Base-by-base conservation (phyloP, 768 basidiomycete genomes). In the Lanmaoa rubissima region DNA sequence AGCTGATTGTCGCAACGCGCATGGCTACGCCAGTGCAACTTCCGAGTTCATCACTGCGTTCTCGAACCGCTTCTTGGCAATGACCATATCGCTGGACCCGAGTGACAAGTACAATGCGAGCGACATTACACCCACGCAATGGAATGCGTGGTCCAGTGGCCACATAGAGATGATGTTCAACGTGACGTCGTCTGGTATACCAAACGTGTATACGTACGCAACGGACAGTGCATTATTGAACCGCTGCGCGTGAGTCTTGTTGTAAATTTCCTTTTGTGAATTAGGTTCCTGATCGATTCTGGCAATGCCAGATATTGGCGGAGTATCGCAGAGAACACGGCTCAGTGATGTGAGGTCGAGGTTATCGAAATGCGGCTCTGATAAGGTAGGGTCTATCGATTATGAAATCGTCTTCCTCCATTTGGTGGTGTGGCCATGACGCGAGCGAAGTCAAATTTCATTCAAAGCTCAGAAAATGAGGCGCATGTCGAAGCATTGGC, bases 131-230 rank as follows among this genome's bases (percentile, higher is more conserved):
- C 40, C 41, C 8, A 7, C 24, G 10, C 44, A 19, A 19, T 57
- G 56, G 56, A 10, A 31, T 36, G 11, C n/a, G 3, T 58, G 47
- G 47, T 21, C 35, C 14, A 24, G 9, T 17, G 35, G n/a, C 5
- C 17, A 44, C 21, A 49, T 26, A 11, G 57, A 57, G 42, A 57
- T 58, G 41, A n/a, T 49, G 54, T 58, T 58, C 42, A 58, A 57
- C 21, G 46, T 57, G 31, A 36, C 54, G 10, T 26, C 47, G 10
- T 48, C 54, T 32, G 47, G 57, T 39, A 28, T 13, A n/a, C 54
- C 57, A 24, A 9, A 48, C 7, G 19, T 58, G 7, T 57, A 58
- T 6, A 48, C 40, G 7, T 48, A 43, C 14, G 5, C 12, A 3
- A 57, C 47, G 1, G 54, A 48, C 36, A 39, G 19, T 26, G 35